A percentile compares a stretch with the other conserved stretches of the same genome.
Conservation (phyloP, 768 basidiomycete genomes). For the Suillus luteus region DNA sequence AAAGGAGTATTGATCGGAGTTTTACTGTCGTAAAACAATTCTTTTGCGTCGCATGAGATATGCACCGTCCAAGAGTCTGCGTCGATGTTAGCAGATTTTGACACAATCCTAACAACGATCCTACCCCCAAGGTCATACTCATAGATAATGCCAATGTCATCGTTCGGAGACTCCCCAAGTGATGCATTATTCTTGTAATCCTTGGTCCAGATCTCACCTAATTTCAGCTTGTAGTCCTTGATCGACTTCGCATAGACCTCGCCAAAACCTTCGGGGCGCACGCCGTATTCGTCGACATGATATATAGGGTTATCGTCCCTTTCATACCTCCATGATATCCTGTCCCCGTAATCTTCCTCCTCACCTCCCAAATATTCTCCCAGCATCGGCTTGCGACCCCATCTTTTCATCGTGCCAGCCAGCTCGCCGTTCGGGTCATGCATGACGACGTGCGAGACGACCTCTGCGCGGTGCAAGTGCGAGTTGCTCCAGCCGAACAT, state of each 20-base stretch:
- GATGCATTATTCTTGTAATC: constrained; percentile 24
- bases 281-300: constrained; percentile 9
- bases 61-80: constrained; percentile 31
- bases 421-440: constrained; percentile 10
- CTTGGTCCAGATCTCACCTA: constrained; percentile 30
- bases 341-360: constrained; percentile 7
- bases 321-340: constrained; percentile 18
- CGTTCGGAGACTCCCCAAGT: constrained; percentile 27
- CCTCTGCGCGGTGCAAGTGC: constrained; percentile 27
- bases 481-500: constrained; percentile 34
- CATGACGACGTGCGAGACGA: constrained; percentile 25
- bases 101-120: not conserved
- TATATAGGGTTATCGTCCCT: constrained; percentile 23
- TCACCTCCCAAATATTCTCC: constrained; percentile 21
- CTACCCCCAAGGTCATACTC: constrained; percentile 25
- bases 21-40: constrained; percentile 16
- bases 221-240: constrained; percentile 25
- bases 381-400: constrained; percentile 21
- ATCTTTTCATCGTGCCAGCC: constrained; percentile 25
- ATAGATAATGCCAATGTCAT: constrained; percentile 26
- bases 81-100: not conserved
- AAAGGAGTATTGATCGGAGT: constrained; percentile 23
- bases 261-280: not conserved
- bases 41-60: constrained; percentile 23
- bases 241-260: constrained; percentile 17